phyloP scores from a whole-genome alignment of 176 grass and related monocot species.

The Bolboschoenus planiculmis region DNA sequence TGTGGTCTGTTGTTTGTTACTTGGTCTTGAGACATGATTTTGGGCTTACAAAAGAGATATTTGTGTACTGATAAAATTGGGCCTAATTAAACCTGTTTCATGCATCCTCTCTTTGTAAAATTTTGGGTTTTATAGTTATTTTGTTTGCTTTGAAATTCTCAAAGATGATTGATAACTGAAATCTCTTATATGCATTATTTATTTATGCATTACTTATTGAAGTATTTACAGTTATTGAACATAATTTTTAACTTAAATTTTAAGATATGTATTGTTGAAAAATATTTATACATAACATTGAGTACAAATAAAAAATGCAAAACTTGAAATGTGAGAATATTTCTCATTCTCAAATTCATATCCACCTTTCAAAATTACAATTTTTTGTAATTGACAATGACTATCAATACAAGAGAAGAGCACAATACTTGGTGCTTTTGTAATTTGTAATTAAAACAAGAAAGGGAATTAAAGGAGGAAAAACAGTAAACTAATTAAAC shows the following conservation, averaged over 20 bases:
- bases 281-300: no score
- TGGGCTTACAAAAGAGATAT: background rate
- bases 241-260: no score
- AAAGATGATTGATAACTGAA: no score
- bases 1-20: background rate
- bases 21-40: background rate
- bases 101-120: background rate
- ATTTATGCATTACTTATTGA: no score
- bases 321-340: no score
- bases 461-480: background rate
- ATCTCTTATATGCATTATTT: no score
- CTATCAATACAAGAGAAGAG: background rate
- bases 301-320: no score
- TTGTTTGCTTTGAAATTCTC: no score
- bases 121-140: background rate
- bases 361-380: background rate
- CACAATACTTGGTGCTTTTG: background rate
- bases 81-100: background rate
- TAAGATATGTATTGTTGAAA: no score
- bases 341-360: no score
- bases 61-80: background rate
- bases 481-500: background rate
- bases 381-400: no score
- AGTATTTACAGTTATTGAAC: no score
- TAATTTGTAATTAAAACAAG: background rate